Percentiles rank a stretch among this genome's conserved stretches.
These are phyloP conservation scores for Cylindrodendrum hubeiense DNA, from an alignment of 2,329 filamentous ascomycete species.

Conservation along the genomic window DNA sequence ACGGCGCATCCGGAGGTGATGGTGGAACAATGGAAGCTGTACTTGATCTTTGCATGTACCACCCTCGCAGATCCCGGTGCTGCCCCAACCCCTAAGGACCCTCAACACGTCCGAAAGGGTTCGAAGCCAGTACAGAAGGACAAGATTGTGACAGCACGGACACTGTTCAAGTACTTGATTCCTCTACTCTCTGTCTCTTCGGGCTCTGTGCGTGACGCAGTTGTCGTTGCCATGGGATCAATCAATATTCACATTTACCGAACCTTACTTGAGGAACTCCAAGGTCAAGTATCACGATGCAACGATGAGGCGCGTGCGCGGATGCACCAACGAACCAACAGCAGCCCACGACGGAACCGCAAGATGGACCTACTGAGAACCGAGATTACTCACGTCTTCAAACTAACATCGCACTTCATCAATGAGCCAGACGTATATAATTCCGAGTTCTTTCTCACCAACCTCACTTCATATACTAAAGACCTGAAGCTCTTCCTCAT, in stretches of 20 bases:
- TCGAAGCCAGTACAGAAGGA: conserved; percentile 77
- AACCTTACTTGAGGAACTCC: conserved; percentile 88
- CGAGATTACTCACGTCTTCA: conserved; percentile 96
- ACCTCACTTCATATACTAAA: conserved; percentile 89
- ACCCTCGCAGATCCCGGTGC: conserved; percentile 88
- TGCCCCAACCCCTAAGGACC: conserved; percentile 62
- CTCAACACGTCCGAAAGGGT: conserved; percentile 83
- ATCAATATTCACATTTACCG: conserved; percentile 96
- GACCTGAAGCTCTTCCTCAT: conserved; percentile 95
- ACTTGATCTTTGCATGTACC: conserved; percentile 96
- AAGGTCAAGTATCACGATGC: conserved; percentile 86
- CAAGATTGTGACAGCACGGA: conserved; percentile 88
- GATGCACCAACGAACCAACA: conserved; percentile 88
- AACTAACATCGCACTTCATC: conserved; percentile 90
- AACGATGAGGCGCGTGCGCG: conserved; percentile 89
- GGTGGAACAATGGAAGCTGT: conserved; percentile 98
- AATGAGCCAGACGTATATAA: conserved; percentile 82
- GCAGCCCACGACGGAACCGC: conserved; percentile 83
- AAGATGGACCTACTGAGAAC: conserved; percentile 90
- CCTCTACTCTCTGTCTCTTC: conserved; percentile 86
- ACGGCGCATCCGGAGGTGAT: conserved; percentile 86
- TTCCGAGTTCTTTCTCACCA: conserved; percentile 91
- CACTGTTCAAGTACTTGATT: conserved; percentile 91
- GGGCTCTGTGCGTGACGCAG: conserved; percentile 85
- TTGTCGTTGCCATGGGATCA: conserved; percentile 91